Percentiles rank a stretch among this genome's conserved stretches.
Evolutionary conservation across 805 yeast species (phyloP).

Genomic region (Metschnikowia shivogae): DNA sequence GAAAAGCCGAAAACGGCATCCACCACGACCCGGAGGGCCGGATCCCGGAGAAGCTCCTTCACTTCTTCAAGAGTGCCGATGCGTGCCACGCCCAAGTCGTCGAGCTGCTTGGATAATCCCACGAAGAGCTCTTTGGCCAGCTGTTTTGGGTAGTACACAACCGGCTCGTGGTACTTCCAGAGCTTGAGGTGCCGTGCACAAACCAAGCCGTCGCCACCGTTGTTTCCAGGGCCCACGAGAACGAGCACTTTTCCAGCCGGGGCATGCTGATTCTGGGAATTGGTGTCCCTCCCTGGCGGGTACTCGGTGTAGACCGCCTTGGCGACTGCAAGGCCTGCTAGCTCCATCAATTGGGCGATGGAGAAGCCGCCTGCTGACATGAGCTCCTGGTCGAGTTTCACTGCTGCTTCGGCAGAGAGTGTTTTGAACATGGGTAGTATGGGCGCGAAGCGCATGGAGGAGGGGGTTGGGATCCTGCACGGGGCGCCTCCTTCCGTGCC

Average conservation of each 20-base stretch:
- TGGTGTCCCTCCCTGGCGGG: conserved; percentile 42
- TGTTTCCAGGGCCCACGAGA: conserved; percentile 93
- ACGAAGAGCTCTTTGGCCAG: conserved; percentile 53
- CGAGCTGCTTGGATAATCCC: conserved; percentile 63
- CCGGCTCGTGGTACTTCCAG: conserved; percentile 69
- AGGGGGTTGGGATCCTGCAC: too few species aligned
- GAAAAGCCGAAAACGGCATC: conserved; percentile 94
- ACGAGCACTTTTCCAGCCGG: conserved; percentile 46
- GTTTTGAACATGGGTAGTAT: conserved; percentile 21
- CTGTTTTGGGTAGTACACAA: conserved; percentile 72
- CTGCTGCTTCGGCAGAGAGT: conserved; percentile 52
- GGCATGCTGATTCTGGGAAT: conserved; percentile 5
- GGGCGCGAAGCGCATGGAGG: too few species aligned
- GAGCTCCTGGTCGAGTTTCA: conserved; percentile 74
- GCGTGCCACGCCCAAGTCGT: conserved; percentile 58
- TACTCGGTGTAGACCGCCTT: conserved; percentile 69
- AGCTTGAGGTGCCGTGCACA: conserved; percentile 87
- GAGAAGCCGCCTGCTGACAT: conserved; percentile 84
- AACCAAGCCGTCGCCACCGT: conserved; percentile 95
- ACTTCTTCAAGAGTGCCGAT: conserved; percentile 38
- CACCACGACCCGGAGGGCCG: conserved; percentile 40
- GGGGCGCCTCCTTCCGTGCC: too few species aligned
- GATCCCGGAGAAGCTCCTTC: conserved; percentile 11
- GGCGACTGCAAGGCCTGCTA: conserved; percentile 94
- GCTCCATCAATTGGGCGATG: conserved; percentile 88